A percentile compares a stretch with the other conserved stretches of the same genome.
Evolutionary conservation across 164 flowering plant species (phyloP).

Genomic region (Taxillus chinensis): DNA sequence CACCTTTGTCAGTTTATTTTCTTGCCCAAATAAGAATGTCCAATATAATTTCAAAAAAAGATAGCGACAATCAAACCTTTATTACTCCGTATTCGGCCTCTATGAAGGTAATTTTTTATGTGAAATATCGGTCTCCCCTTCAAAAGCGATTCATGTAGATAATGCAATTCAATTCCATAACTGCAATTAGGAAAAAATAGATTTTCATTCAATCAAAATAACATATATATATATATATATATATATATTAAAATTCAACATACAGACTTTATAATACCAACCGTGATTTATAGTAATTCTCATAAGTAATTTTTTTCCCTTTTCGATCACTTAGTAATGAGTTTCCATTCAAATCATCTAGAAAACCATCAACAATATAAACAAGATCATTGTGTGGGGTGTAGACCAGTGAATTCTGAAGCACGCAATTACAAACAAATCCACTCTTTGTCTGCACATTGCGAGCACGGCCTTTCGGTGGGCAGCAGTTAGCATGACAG

Average conservation of each 20-base stretch:
- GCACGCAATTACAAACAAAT: slow-evolving; percentile 34
- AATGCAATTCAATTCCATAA: slow-evolving; percentile 31
- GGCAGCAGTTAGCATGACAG: slow-evolving; percentile 3
- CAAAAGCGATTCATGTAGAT: slow-evolving; percentile 32
- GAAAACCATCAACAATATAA: slow-evolving; percentile 36
- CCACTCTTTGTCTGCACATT: slow-evolving; percentile 37
- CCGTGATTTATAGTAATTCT: slow-evolving; percentile 36
- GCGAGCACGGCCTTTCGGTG: not conserved
- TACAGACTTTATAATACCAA: slow-evolving; percentile 13
- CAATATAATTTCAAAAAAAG: no score
- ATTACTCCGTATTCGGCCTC: slow-evolving; percentile 14
- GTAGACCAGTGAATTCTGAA: slow-evolving; percentile 46
- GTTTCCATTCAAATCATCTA: slow-evolving; percentile 42
- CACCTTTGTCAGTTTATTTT: no score
- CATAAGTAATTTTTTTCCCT: slow-evolving; percentile 31
- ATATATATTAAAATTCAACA: not conserved
- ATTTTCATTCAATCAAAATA: not conserved
- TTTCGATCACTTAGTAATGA: slow-evolving; percentile 25
- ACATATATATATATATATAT: not conserved
- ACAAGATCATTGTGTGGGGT: slow-evolving; percentile 68
- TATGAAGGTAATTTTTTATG: slow-evolving; percentile 35
- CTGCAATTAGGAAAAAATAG: slow-evolving; percentile 11
- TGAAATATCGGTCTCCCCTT: slow-evolving; percentile 37
- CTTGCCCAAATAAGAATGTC: no score
- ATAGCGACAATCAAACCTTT: slow-evolving; percentile 22